Base-by-base conservation (phyloP, 2,329 filamentous ascomycete species). In the Fusarium sulawesiense region DNA sequence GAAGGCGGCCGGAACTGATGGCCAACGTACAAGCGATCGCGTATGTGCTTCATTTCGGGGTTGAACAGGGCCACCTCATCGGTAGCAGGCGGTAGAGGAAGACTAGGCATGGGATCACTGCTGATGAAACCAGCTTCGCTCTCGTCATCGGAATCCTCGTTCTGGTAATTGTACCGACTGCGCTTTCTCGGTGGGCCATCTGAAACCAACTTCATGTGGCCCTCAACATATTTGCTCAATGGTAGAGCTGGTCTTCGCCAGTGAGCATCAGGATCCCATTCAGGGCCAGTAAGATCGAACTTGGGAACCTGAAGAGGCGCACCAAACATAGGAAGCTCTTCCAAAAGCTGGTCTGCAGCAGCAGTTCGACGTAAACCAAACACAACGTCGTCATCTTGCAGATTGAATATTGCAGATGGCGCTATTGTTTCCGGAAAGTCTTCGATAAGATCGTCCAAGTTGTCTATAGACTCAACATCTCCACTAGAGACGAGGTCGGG, bases 1-100 rank as follows among this genome's bases (percentile, higher is more conserved):
- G 93, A 94, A 1, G 96, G 96, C 18, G 96, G 96, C 57, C 94
- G 88, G 83, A 99, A 98, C 67, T 95, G 93, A 78, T 98, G 94
- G 11, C 93, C 92, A 12, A 93, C 93, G 77, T 98, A 93, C 7
- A 99, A 87, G 18, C 96, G 88, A 77, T 98, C 95, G 60, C 95
- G 89, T 42, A 98, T 94, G 57, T 91, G 87, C 79, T 95, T 97
- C 82, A 97, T 95, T 64, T 97, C 93, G 0, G 93, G 90, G 68
- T 93, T 90, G 80, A 99, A 99, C 1, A 99, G 83, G 3, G 95
- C 94, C 61, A 98, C 93, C 64, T 93, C 88, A 3, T 86, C 88
- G 70, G 91, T 91, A 68, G 92, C 88, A 0, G 94, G 90, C 3
- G 87, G 86, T 11, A 94, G 77, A 44, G 87, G 79, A 29, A 82